These are phyloP conservation scores for Metschnikowia similis DNA, from an alignment of 805 yeast genomes.

Conservation along the genomic window DNA sequence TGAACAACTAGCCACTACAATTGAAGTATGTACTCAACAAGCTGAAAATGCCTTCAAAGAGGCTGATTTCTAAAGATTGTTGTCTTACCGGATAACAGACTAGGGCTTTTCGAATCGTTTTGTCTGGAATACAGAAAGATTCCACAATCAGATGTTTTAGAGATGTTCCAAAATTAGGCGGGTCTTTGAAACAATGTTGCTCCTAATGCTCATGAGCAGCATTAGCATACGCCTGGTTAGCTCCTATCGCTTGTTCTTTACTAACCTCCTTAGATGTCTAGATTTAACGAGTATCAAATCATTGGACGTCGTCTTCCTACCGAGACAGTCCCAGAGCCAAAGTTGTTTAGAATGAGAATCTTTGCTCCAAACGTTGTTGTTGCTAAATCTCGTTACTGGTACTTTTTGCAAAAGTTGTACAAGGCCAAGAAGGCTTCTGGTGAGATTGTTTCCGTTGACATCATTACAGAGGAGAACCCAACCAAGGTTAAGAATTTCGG, in stretches of 20 bases:
- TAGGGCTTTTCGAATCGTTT: background rate
- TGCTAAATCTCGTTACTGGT: slow-evolving; percentile 99
- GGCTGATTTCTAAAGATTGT: no score
- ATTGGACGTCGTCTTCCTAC: slow-evolving; percentile 99
- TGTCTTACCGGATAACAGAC: no score
- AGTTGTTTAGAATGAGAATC: slow-evolving; percentile 99
- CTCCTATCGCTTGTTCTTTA: background rate
- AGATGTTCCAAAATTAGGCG: no score
- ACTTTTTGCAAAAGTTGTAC: slow-evolving; percentile 98
- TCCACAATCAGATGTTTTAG: no score
- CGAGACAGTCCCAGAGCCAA: slow-evolving; percentile 98
- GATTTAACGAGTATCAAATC: slow-evolving; percentile 98
- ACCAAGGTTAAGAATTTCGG: slow-evolving; percentile 99
- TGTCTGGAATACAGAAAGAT: background rate
- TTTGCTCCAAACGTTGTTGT: slow-evolving; percentile 98
- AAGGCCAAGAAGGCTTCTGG: slow-evolving; percentile 99
- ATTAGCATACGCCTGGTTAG: background rate
- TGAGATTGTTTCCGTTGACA: slow-evolving; percentile 93
- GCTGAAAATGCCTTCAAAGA: background rate
- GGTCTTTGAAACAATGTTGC: no score
- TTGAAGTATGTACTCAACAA: slow-evolving; percentile 12
- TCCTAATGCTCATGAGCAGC: background rate
- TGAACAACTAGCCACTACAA: slow-evolving; percentile 14
- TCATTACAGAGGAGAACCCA: slow-evolving; percentile 91
- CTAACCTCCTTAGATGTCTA: slow-evolving; percentile 57